Conservation (phyloP, 176 grass and related monocot genomes). For the Carex myosuroides region DNA sequence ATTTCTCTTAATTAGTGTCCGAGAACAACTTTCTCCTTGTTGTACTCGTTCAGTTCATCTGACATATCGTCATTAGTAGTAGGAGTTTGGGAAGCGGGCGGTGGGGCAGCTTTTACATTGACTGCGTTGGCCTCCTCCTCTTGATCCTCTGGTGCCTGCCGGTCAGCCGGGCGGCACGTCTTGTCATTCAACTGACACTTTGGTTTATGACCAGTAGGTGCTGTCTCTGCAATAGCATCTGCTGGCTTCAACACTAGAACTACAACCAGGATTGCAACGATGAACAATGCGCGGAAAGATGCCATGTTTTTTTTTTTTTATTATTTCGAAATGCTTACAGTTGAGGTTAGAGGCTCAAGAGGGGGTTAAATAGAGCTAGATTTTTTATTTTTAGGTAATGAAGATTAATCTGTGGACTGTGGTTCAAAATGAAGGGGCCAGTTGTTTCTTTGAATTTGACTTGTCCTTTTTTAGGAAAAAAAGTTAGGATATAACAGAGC, state of each 20-base stretch:
- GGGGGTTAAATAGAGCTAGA: neutral
- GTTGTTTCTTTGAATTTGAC: neutral
- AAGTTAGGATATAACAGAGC: neutral
- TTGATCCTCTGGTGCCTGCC: neutral
- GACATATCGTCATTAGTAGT: neutral
- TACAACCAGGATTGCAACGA: neutral
- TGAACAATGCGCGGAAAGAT: neutral
- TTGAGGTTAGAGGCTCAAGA: neutral
- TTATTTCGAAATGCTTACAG: neutral
- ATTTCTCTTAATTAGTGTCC: constrained; percentile 1
- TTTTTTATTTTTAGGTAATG: neutral
- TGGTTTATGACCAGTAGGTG: neutral
- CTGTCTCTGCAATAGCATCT: neutral
- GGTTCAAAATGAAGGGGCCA: neutral
- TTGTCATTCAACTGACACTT: constrained; percentile 13
- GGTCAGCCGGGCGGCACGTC: neutral
- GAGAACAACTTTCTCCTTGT: neutral
- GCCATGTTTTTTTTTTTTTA: neutral
- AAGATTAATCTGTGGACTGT: neutral
- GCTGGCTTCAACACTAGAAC: neutral
- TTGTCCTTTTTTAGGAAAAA: neutral
- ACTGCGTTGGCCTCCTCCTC: constrained; percentile 12
- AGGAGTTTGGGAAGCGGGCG: neutral
- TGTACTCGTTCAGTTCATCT: neutral
- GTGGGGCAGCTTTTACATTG: neutral